Percentiles rank a stretch among this genome's conserved stretches.
phyloP scores from a whole-genome alignment of 2,329 filamentous ascomycete species.

The Ascochyta fabae region DNA sequence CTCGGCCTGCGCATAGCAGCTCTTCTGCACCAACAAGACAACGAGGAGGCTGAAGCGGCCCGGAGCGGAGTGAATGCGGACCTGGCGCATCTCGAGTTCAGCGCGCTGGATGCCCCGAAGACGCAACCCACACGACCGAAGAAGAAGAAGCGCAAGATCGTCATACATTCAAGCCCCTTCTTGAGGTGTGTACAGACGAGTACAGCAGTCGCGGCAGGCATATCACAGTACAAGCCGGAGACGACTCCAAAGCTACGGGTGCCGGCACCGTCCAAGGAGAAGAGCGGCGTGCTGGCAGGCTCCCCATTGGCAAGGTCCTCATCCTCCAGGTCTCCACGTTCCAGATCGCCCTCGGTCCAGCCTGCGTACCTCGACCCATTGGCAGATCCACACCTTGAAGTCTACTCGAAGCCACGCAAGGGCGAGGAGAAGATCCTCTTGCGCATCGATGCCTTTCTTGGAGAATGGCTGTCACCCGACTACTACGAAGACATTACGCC shows the following conservation, averaged over 20 bases:
- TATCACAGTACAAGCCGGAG: constrained; percentile 68
- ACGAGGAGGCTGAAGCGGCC: constrained; percentile 50
- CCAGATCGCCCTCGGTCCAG: constrained; percentile 28
- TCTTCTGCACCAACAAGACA: constrained; percentile 63
- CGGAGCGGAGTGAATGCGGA: constrained; percentile 26
- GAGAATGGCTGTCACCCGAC: constrained; percentile 92
- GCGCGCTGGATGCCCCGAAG: constrained; percentile 26
- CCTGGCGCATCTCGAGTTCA: constrained; percentile 30
- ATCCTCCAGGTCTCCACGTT: constrained; percentile 16
- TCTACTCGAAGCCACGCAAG: constrained; percentile 40
- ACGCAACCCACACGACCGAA: constrained; percentile 50
- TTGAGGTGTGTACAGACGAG: constrained; percentile 92
- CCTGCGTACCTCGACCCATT: constrained; percentile 41
- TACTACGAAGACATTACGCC: constrained; percentile 94
- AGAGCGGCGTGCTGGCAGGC: constrained; percentile 13
- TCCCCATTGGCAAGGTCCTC: constrained; percentile 23
- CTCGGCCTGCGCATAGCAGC: constrained; percentile 84
- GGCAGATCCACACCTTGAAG: constrained; percentile 47
- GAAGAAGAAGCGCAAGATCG: constrained; percentile 73
- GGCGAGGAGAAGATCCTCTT: constrained; percentile 56
- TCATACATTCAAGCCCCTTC: constrained; percentile 94
- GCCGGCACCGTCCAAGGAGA: constrained; percentile 27
- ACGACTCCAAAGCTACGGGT: constrained; percentile 30
- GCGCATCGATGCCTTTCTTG: constrained; percentile 88
- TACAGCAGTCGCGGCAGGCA: constrained; percentile 83